Base-by-base conservation (phyloP, 2,329 filamentous ascomycete species). In the Dryadomyces quercus-mongolicae region DNA sequence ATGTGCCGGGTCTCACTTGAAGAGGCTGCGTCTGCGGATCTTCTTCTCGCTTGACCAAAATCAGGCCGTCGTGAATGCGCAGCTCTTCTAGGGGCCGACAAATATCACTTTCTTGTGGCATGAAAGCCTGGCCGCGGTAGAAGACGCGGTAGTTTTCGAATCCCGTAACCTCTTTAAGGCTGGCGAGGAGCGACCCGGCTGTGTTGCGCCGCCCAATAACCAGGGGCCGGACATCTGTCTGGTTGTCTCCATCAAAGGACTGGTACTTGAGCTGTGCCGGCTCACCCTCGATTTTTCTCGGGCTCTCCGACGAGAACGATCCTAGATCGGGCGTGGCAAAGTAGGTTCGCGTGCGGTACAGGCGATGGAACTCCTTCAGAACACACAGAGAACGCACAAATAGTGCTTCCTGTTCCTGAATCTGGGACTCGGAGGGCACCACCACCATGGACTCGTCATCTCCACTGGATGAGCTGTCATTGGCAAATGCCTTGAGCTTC, bases 121-220 rank as follows among this genome's bases (percentile, higher is more conserved):
- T 72, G 54, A 92, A 71, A n/a, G 76, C 74, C 53, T 76, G 75
- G 1, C 88, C 88, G 16, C 78, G 77, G 59, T 82, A 83, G 64
- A 89, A 92, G 1, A 88, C 72, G 3, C 80, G 82, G 61, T 89
- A 86, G 61, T 86, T 88, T 5, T 82, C 78, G 63, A 91, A 93
- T 0, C 86, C 85, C 0, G 87, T 92, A 16, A 77, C 78, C 56
- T 82, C 75, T 36, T 78, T 76, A 44, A 95, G 68, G 55, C 76
- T 82, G 18, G 82, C 80, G 34, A 87, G 74, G 5, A 95, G 71
- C 45, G 87, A 84, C 1, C 79, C 77, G 7, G 81, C 77, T 0
- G 86, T 93, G 55, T 91, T 88, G 25, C 80, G 74, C 47, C 78
- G 76, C 1, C 86, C 87, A 60, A 93, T 84, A 31, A 71, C 71